These are phyloP conservation scores for Lojkania enalia DNA, from an alignment of 2,329 filamentous ascomycete genomes.

Conservation along the genomic window DNA sequence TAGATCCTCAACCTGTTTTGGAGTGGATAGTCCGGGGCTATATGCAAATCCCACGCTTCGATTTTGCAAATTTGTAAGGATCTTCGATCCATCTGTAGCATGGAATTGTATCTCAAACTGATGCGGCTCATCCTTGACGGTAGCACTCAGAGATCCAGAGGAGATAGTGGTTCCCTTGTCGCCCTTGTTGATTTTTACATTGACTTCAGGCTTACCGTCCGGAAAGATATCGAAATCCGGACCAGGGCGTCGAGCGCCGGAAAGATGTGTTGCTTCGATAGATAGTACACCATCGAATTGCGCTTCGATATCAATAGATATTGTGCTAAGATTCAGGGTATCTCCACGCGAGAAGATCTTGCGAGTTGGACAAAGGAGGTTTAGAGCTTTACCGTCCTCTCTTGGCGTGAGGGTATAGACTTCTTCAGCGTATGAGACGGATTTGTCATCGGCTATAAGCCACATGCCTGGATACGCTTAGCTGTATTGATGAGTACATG, in stretches of 20 bases:
- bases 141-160: constrained; percentile 58
- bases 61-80: constrained; percentile 58
- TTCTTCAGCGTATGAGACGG: constrained; percentile 68
- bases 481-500: constrained; percentile 4
- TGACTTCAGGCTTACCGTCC: constrained; percentile 49
- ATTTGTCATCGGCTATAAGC: constrained; percentile 63
- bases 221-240: constrained; percentile 64
- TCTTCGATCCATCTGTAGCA: constrained; percentile 52
- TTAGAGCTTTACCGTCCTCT: constrained; percentile 52
- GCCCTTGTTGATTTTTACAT: constrained; percentile 46
- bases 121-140: constrained; percentile 53
- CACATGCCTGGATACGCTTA: constrained; percentile 58
- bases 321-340: constrained; percentile 58
- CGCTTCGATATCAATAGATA: constrained; percentile 61
- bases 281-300: constrained; percentile 63
- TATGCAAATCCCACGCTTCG: constrained; percentile 63
- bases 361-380: constrained; percentile 61
- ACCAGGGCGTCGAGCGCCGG: constrained; percentile 55
- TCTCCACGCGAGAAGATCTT: constrained; percentile 60
- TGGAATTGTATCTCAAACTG: constrained; percentile 62
- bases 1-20: constrained; percentile 59
- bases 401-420: constrained; percentile 58
- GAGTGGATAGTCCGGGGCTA: constrained; percentile 56
- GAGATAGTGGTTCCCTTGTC: constrained; percentile 54
- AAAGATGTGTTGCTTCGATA: constrained; percentile 62